Base-by-base conservation (phyloP, 805 yeast genomes). In the Schizosaccharomyces japonicus region DNA sequence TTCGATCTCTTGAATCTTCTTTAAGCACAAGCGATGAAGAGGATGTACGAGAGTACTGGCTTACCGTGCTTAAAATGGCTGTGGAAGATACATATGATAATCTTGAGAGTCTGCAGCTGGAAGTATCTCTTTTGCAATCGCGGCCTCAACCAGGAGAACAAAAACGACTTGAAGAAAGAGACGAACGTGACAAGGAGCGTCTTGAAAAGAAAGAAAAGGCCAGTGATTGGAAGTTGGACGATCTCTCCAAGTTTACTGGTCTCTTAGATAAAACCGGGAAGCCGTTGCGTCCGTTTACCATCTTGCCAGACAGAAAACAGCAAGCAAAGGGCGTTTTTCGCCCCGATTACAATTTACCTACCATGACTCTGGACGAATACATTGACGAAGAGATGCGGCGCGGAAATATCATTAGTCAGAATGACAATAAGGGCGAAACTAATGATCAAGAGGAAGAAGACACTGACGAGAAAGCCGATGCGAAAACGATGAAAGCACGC, bases 281-380 rank as follows among this genome's bases (percentile, higher is more conserved):
- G 58, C 78, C 87, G 4, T 60, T 80, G 29, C 71, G 79, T 54
- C 95, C 95, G 8, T 90, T 87, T 60, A 80, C 87, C 0, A 68
- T 87, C 15, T 73, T 75, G 11, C 65, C 57, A 3, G 49, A 59
- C 3, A 69, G 73, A 50, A 73, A 73, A 32, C 72, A 76, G 44
- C 53, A 82, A 15, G 66, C 69, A 49, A 63, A 67, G 29, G 72
- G 76, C 55, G 95, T 85, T 0, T 75, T 72, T 54, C 95, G 95
- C 1, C 82, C 92, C 2, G 98, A 95, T 1, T 95, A 90, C 61
- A 75, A 70, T 25, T 67, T 87, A 27, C 98, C 98, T 2, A 82
- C 95, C 0, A 82, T 90, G 90, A 67, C 94, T 0, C 84, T 90
- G 0, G 98, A 90, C 53, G 95, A 90, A 55, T 77, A 80, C 51